Evolutionary conservation across 192 early-diverging fungal species (phyloP).

Genomic region (Backusella parvicylindrica): DNA sequence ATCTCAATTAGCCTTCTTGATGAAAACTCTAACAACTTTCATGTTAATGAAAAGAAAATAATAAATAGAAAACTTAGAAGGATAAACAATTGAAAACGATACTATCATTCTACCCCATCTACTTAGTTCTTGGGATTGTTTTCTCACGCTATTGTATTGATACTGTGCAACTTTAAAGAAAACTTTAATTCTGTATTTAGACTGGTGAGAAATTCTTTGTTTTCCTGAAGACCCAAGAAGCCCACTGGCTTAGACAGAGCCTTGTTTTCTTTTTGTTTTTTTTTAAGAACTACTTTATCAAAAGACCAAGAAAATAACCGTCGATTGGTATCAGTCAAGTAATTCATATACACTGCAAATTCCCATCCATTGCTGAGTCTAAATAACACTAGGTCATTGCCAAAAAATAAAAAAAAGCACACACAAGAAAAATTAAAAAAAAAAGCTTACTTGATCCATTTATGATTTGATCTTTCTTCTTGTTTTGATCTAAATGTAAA

Average conservation of each 20-base stretch:
- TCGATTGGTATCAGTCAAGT: neutral
- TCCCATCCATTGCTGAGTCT: neutral
- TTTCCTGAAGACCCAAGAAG: neutral
- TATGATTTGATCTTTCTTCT: neutral
- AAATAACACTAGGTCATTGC: neutral
- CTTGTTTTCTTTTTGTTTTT: neutral
- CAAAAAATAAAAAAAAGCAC: neutral
- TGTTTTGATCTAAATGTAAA: neutral
- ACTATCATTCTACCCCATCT: neutral
- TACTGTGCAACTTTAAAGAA: neutral
- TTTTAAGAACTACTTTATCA: neutral
- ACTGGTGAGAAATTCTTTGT: neutral
- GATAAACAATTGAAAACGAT: neutral
- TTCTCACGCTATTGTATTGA: constrained; percentile 2
- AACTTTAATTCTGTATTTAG: neutral
- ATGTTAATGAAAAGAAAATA: neutral
- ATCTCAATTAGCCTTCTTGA: neutral
- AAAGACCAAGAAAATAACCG: neutral
- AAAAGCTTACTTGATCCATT: neutral
- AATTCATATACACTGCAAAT: neutral
- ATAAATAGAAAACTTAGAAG: neutral
- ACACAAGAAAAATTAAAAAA: neutral
- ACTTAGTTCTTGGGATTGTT: neutral
- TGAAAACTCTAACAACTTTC: neutral
- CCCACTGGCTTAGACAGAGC: neutral